Conservation (phyloP, 306 rosid species). For the Castanea sativa region DNA sequence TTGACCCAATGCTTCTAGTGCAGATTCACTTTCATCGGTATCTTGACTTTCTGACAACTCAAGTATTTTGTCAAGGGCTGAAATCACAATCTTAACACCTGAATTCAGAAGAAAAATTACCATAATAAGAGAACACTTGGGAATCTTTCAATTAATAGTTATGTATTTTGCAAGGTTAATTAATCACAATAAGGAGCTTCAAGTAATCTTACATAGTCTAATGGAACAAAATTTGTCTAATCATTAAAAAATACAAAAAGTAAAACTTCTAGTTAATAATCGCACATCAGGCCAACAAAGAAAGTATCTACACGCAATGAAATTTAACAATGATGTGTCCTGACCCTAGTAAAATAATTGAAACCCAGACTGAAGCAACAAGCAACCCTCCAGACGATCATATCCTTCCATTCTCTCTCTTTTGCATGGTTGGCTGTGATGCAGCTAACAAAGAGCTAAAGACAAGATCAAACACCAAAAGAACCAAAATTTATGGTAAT, state of each 20-base stretch:
- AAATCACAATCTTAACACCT: conserved; percentile 61
- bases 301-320: not conserved
- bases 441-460: too few relatives aligned
- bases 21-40: conserved; percentile 74
- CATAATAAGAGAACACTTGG: conserved; percentile 9
- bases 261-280: not conserved
- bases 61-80: conserved; percentile 66
- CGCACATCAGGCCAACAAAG: not conserved
- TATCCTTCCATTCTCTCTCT: too few relatives aligned
- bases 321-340: not conserved
- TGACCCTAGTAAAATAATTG: too few relatives aligned
- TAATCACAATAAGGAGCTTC: not conserved
- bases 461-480: too few relatives aligned
- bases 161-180: not conserved
- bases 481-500: too few relatives aligned
- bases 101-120: conserved; percentile 26
- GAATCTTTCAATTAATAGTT: not conserved
- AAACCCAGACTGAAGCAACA: too few relatives aligned
- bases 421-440: too few relatives aligned
- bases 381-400: too few relatives aligned
- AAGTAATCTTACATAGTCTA: not conserved
- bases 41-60: conserved; percentile 52
- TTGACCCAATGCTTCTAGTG: conserved; percentile 88
- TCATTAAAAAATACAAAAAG: not conserved
- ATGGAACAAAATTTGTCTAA: not conserved